Evolutionary conservation across 345 rosid genomes (phyloP), one percentile per base, ranked within the genome.

Genomic region (Chamaenerion angustifolium): DNA sequence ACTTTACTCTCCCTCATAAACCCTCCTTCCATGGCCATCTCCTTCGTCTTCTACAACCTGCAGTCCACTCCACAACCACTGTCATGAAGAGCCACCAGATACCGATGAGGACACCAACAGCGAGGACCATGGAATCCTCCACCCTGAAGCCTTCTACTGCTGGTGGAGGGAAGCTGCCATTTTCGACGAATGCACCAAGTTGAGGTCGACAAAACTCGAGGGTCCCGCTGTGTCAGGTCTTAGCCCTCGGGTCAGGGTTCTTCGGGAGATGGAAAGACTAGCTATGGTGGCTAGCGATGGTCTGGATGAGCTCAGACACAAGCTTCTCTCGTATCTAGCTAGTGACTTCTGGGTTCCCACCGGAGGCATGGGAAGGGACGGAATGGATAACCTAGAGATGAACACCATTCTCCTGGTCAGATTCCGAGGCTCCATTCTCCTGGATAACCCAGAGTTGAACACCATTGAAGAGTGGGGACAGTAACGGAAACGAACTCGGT

Each of bases 271-370:
- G 37, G 83, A 77, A 58, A 72, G 87, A 54, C 52, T 74, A 74
- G 81, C 78, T 45, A 31, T 72, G 49, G 59, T 75, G 46, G 77
- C 79, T 3, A 37, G 69, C 10, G 69, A 72, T 14, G 87, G 83
- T 19, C 69, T 80, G 42, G 66, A 56, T 37, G 87, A 80, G 68
- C 66, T 75, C 13, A 65, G 79, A 17, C 75, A 75, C 62, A 77
- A 71, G 76, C 62, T 77, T 21, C 51, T 62, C 3, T 51, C 21
- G 37, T 77, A 77, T 49, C 65, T 71, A 17, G 63, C 77, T 1
- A 83, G 83, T 16, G 87, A 77, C 64, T 77, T 72, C 55, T 77
- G 83, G 87, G 67, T 72, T 3, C 81, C 87, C 3, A 64, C 75
- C 0, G 87, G 79, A 23, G 81, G 87, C 2, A 42, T 77, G 15